Evolutionary conservation across 148 eudicot genomes (phyloP), one percentile per base, ranked within the genome.

Genomic region (Rhododendron henanense): DNA sequence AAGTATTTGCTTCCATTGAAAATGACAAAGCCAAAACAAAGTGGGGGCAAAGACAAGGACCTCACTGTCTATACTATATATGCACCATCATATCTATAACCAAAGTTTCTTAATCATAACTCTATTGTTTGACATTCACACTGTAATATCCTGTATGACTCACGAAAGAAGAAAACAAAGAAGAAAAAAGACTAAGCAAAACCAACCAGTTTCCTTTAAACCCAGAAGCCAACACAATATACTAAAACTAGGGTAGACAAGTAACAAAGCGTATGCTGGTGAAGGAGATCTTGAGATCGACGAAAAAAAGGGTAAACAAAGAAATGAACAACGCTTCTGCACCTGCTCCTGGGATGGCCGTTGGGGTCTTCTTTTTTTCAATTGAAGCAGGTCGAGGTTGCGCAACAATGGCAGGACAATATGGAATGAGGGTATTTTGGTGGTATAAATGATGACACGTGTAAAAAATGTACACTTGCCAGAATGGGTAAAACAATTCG

Each of bases 331-430:
- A 93, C 95, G 87, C 98, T 92, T 93, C 96, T 44, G 91, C 61
- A 90, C 93, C 87, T 89, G 90, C 93, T 90, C 85, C 89, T 59
- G 75, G 84, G 85, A 88, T 71, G 88, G 76, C 81, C 47, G 53
- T 18, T 55, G 41, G 39, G 76, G 37, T 7, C 37, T 53, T 76
- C 48, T 1, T 9, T 4, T 48, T 89, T 84, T 75, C 84, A 55
- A 84, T 69, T 79, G 94, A 90, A 88, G 93, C 94, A 90, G 91
- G 94, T 91, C 88, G 98, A 93, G 98, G 96, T 94, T 92, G 96
- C 86, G 90, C 88, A 89, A 93, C 77, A 87, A 82, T 59, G 87
- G 86, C 82, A 59, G 33, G 86, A 69, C 25, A 87, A 79, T 28
- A 31, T 81, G 83, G 71, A 55, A 33, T 16, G 81, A 48, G 50